Evolutionary conservation across 805 yeast species (phyloP).

Genomic region (Ogataea ganodermae): DNA sequence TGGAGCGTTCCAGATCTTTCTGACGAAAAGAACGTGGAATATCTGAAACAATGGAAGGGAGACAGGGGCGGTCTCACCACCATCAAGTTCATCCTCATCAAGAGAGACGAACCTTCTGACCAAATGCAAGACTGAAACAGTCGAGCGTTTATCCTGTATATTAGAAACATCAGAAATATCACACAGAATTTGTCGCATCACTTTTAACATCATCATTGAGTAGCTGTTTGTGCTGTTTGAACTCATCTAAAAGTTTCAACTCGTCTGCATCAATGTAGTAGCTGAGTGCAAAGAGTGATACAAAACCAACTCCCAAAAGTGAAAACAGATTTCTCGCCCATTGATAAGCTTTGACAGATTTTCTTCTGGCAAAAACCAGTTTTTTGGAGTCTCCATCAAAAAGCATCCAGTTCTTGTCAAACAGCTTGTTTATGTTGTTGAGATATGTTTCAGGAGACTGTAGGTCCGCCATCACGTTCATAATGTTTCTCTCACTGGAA

Average conservation of each 20-base stretch:
- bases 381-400: slow-evolving; percentile 50
- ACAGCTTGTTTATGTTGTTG: slow-evolving; percentile 43
- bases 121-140: not conserved
- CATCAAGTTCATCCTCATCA: slow-evolving; percentile 49
- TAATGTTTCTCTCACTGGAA: slow-evolving; percentile 14
- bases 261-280: slow-evolving; percentile 28
- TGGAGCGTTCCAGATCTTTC: slow-evolving; percentile 70
- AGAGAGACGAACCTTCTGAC: slow-evolving; percentile 22
- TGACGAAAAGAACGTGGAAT: slow-evolving; percentile 56
- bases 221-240: slow-evolving; percentile 1
- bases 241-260: slow-evolving; percentile 10
- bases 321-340: slow-evolving; percentile 31
- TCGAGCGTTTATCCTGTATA: not conserved
- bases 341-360: slow-evolving; percentile 10
- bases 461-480: slow-evolving; percentile 28
- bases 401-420: slow-evolving; percentile 52
- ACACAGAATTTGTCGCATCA: not conserved
- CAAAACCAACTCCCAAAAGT: slow-evolving; percentile 32
- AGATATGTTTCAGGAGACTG: slow-evolving; percentile 41
- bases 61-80: slow-evolving; percentile 74
- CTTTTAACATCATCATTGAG: not conserved
- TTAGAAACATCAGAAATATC: not conserved
- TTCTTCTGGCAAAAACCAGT: slow-evolving; percentile 43
- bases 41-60: slow-evolving; percentile 77
- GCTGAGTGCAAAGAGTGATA: slow-evolving; percentile 31